phyloP scores from a whole-genome alignment of 257 asterid genomes.

The Penstemon eatonii region DNA sequence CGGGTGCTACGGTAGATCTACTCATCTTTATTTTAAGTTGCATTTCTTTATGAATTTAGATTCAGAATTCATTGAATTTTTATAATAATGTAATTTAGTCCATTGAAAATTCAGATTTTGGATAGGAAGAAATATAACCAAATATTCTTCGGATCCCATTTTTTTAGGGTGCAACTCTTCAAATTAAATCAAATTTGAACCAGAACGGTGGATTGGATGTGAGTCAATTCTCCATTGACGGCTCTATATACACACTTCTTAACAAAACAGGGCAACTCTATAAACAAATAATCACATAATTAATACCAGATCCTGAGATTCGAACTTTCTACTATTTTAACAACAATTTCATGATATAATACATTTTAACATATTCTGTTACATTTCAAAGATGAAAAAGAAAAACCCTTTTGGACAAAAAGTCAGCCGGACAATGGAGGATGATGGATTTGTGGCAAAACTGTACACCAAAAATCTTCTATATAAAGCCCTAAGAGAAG shows the following conservation, averaged over 20 bases:
- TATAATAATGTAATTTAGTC: too few species aligned
- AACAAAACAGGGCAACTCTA: not conserved
- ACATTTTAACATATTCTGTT: conserved; percentile 25
- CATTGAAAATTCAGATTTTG: too few species aligned
- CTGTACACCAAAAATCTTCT: conserved; percentile 51
- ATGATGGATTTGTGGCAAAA: conserved; percentile 18
- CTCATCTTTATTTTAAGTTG: too few species aligned
- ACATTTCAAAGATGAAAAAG: conserved; percentile 22
- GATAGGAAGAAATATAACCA: too few species aligned
- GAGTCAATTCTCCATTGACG: not conserved
- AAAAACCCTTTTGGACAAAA: conserved; percentile 10
- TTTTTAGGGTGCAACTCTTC: too few species aligned
- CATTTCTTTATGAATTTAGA: too few species aligned
- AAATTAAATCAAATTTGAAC: too few species aligned
- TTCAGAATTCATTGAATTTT: too few species aligned
- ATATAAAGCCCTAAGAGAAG: conserved; percentile 16
- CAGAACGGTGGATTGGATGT: too few species aligned
- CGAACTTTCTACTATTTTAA: conserved; percentile 21
- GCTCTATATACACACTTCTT: too few species aligned
- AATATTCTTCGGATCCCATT: too few species aligned
- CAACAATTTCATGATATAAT: conserved; percentile 25
- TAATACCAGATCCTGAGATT: not conserved
- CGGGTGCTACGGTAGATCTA: too few species aligned
- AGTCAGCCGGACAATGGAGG: conserved; percentile 6
- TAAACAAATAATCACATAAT: not conserved